Base-by-base conservation (phyloP, 495 filamentous ascomycete species). In the Daldinia vernicosa region DNA sequence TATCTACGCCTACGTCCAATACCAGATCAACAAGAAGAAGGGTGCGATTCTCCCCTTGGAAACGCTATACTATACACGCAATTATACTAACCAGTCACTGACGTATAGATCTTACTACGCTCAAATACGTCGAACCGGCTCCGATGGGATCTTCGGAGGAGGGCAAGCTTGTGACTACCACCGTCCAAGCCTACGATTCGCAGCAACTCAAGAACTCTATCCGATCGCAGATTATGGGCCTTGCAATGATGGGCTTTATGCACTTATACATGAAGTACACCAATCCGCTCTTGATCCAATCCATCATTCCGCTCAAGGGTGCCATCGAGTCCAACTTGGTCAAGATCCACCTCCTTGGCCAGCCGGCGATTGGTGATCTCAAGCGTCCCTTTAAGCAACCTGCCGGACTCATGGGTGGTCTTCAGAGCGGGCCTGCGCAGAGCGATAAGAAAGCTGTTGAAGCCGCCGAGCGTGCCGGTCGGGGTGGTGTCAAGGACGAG, bases 251-350 rank as follows among this genome's bases (percentile, higher is more conserved):
- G 95, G 88, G 81, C 68, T 90, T 97, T 77, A 98, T 99, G 95
- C 95, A 98, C 84, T 67, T 98, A 72, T 98, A 98, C 89, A 90
- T 99, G 85, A 92, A 97, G 82, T 98, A 97, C 91, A 97, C 94
- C 84, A 99, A 98, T 89, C 95, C 95, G 35, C 92, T 99, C 39
- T 83, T 98, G 77, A 96, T 99, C 86, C 95, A 99, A 88, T 94
- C 91, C 77, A 97, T 99, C 86, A 95, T 99, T 79, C 95, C 95
- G 32, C 86, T 98, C 78, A 99, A 99, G 90, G 86, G 91, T 75
- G 95, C 93, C 11, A 86, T 98, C 82, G 95, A 99, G 84, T 84
- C 90, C 80, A 98, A 97, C 84, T 83, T 97, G 76, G 87, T 93
- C 81, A 97, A 98, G 90, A 95, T 99, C 77, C 91, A 98, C 81